Conservation (phyloP, 306 rosid species). For the Neltuma alba region DNA sequence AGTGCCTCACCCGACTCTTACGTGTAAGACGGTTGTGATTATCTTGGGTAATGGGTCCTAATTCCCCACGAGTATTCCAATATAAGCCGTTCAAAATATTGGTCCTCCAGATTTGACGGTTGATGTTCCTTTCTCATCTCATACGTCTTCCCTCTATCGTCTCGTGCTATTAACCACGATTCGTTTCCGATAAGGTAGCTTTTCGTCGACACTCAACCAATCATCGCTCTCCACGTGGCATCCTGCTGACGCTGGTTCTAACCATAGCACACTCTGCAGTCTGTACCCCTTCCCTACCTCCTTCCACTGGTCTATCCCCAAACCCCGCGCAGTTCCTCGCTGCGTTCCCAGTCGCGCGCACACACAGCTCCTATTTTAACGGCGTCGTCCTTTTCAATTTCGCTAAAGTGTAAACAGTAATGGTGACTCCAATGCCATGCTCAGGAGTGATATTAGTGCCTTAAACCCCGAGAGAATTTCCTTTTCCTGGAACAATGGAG, state of each 20-base stretch:
- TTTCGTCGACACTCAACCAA: background rate
- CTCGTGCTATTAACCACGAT: background rate
- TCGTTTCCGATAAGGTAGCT: slow-evolving; percentile 44
- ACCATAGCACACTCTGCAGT: background rate
- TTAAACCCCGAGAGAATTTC: background rate
- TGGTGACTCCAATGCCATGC: slow-evolving; percentile 18
- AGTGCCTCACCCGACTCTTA: too few relatives aligned
- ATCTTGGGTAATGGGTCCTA: too few relatives aligned
- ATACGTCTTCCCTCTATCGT: background rate
- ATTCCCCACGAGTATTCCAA: too few relatives aligned
- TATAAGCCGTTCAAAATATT: too few relatives aligned
- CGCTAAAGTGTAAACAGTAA: background rate
- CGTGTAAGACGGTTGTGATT: too few relatives aligned
- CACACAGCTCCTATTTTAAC: background rate
- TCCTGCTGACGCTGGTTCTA: slow-evolving; percentile 12
- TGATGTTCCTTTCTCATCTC: background rate
- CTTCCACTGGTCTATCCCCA: slow-evolving; percentile 24
- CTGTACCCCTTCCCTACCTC: too few relatives aligned
- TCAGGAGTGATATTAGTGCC: slow-evolving; percentile 11
- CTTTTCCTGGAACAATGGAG: slow-evolving; percentile 55
- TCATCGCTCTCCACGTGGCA: slow-evolving; percentile 27
- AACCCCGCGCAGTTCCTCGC: background rate
- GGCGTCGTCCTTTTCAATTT: slow-evolving; percentile 26
- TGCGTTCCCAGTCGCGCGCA: background rate
- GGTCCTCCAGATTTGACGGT: too few relatives aligned